Conservation (phyloP, 2,329 filamentous ascomycete genomes). For the Fusarium chaquense region DNA sequence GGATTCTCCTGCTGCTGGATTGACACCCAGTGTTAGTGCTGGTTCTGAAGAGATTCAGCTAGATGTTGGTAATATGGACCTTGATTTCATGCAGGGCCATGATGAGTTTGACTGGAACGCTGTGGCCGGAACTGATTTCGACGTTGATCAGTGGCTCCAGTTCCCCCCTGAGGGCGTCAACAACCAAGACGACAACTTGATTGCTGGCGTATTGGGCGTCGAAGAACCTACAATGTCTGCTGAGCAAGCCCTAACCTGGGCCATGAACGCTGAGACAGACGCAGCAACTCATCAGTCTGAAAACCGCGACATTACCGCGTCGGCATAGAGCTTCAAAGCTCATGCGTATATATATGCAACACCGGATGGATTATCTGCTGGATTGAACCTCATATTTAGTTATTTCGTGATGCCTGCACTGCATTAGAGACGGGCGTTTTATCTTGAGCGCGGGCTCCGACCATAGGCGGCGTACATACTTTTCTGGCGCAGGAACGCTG, state of each 20-base stretch:
- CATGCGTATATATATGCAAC: not conserved
- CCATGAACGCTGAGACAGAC: slow-evolving; percentile 48
- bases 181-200: slow-evolving; percentile 54
- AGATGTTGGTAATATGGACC: slow-evolving; percentile 56
- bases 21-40: slow-evolving; percentile 61
- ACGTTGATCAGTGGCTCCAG: slow-evolving; percentile 70
- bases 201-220: slow-evolving; percentile 51
- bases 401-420: slow-evolving; percentile 25
- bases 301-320: slow-evolving; percentile 34
- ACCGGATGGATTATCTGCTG: slow-evolving; percentile 5
- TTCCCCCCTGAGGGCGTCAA: slow-evolving; percentile 65
- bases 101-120: slow-evolving; percentile 68
- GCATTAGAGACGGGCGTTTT: slow-evolving; percentile 42
- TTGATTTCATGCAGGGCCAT: slow-evolving; percentile 61
- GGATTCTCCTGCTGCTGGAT: slow-evolving; percentile 53
- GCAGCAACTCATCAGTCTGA: slow-evolving; percentile 27
- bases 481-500: slow-evolving; percentile 22
- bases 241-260: slow-evolving; percentile 48
- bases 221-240: slow-evolving; percentile 48
- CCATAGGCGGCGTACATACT: slow-evolving; percentile 37
- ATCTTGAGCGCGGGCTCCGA: slow-evolving; percentile 38
- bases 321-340: slow-evolving; percentile 24
- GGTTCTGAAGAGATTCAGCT: slow-evolving; percentile 56
- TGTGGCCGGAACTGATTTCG: slow-evolving; percentile 64
- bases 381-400: slow-evolving; percentile 28